phyloP scores from a whole-genome alignment of 768 basidiomycete genomes.

The Suillus tomentosus region DNA sequence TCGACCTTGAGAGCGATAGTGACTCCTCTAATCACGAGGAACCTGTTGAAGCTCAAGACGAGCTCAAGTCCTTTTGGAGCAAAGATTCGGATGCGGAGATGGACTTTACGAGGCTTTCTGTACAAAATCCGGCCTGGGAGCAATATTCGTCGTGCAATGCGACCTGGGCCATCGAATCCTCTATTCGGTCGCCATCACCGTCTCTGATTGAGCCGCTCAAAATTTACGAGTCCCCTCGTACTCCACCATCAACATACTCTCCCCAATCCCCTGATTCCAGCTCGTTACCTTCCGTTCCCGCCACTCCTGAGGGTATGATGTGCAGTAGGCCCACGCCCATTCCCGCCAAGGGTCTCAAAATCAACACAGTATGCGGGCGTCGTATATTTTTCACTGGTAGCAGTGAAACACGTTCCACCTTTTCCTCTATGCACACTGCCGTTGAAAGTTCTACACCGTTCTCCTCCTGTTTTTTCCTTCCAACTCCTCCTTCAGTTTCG shows the following conservation, averaged over 20 bases:
- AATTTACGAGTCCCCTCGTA: slow-evolving; percentile 48
- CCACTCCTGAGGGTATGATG: slow-evolving; percentile 56
- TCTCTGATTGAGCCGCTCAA: slow-evolving; percentile 38
- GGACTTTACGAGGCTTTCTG: slow-evolving; percentile 33
- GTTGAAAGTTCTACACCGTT: slow-evolving; percentile 62
- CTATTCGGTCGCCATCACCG: slow-evolving; percentile 47
- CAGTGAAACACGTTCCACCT: slow-evolving; percentile 45
- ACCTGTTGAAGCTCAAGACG: slow-evolving; percentile 39
- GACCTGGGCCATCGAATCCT: slow-evolving; percentile 57
- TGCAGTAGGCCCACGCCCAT: slow-evolving; percentile 38
- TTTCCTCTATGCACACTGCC: slow-evolving; percentile 76
- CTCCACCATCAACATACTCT: slow-evolving; percentile 55
- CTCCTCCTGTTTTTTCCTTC: slow-evolving; percentile 57
- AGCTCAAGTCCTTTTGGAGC: slow-evolving; percentile 61
- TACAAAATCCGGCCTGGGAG: slow-evolving; percentile 34
- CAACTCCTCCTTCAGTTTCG: slow-evolving; percentile 44
- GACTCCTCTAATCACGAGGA: slow-evolving; percentile 53
- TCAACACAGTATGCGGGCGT: slow-evolving; percentile 53
- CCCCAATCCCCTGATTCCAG: slow-evolving; percentile 44
- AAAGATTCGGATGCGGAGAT: slow-evolving; percentile 44
- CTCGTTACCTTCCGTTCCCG: slow-evolving; percentile 50
- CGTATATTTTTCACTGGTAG: slow-evolving; percentile 41
- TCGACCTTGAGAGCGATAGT: slow-evolving; percentile 63
- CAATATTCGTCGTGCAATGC: slow-evolving; percentile 49
- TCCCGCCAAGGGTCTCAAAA: slow-evolving; percentile 50